Evolutionary conservation across 1,284 basidiomycete genomes (phyloP).

Genomic region (Marasmius sp.): DNA sequence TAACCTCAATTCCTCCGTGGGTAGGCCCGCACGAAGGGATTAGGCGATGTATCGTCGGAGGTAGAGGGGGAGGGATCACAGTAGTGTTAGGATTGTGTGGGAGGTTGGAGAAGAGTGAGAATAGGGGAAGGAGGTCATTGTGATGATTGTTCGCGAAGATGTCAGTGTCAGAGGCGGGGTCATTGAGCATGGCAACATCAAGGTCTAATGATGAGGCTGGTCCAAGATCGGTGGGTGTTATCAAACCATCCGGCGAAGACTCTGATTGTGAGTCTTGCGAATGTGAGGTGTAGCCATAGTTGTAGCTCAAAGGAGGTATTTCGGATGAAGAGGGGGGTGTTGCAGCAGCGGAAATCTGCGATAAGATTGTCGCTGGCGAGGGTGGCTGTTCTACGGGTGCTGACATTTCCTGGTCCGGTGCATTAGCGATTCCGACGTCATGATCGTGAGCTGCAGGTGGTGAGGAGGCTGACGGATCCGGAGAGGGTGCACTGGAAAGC

Average conservation of each 20-base stretch:
- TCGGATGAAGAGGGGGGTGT: constrained; percentile 21
- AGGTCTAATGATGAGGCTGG: background rate
- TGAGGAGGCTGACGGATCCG: constrained; percentile 40
- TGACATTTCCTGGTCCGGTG: background rate
- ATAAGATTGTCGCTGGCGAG: background rate
- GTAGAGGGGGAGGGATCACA: constrained; percentile 29
- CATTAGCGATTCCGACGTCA: background rate
- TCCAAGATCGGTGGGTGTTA: constrained; percentile 36
- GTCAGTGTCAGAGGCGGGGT: constrained; percentile 8
- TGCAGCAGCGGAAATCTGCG: constrained; percentile 24
- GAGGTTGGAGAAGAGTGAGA: constrained; percentile 1
- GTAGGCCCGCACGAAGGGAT: constrained; percentile 93
- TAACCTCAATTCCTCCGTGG: constrained; percentile 93
- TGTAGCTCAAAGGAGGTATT: constrained; percentile 33
- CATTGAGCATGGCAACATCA: background rate
- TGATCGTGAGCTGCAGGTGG: constrained; percentile 16
- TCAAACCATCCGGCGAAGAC: constrained; percentile 41
- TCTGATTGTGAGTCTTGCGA: constrained; percentile 33
- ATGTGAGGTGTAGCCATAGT: constrained; percentile 21
- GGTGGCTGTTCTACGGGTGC: background rate
- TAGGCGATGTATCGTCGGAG: constrained; percentile 77
- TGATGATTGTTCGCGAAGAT: constrained; percentile 16
- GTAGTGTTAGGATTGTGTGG: constrained; percentile 9
- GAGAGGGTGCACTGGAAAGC: constrained; percentile 43
- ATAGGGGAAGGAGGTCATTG: constrained; percentile 17